Evolutionary conservation across 2,329 filamentous ascomycete species (phyloP).

Genomic region (Aspergillus puulaauensis): DNA sequence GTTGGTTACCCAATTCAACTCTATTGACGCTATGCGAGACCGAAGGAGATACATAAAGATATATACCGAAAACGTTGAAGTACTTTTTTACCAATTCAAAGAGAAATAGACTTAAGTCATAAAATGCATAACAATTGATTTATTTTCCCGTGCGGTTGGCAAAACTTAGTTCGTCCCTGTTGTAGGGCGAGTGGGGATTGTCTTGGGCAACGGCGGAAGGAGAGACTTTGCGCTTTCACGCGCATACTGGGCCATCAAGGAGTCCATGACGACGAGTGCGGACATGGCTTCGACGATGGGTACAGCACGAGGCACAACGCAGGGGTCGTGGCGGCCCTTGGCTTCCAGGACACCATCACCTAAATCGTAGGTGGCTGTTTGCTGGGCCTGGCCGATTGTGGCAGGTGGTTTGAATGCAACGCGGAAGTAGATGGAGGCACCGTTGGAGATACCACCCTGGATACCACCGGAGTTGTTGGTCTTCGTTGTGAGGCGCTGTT

Average conservation of each 20-base stretch:
- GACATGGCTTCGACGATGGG: slow-evolving; percentile 79
- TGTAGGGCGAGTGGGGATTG: slow-evolving; percentile 35
- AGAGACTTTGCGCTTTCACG: slow-evolving; percentile 50
- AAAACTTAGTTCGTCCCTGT: slow-evolving; percentile 6
- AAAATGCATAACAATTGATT: slow-evolving; percentile 1
- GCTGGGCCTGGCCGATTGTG: slow-evolving; percentile 87
- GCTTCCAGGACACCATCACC: slow-evolving; percentile 76
- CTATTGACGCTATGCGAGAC: slow-evolving; percentile 5
- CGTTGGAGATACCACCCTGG: slow-evolving; percentile 93
- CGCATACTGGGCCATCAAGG: slow-evolving; percentile 77
- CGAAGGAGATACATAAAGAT: background rate
- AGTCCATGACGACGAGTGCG: slow-evolving; percentile 81
- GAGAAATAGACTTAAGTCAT: background rate
- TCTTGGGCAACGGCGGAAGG: slow-evolving; percentile 43
- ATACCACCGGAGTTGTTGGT: slow-evolving; percentile 96
- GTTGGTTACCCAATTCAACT: background rate
- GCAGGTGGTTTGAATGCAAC: slow-evolving; percentile 94
- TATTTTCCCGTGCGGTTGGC: background rate
- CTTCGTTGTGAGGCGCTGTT: slow-evolving; percentile 71
- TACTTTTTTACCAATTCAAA: background rate
- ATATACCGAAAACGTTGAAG: background rate
- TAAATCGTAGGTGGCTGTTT: slow-evolving; percentile 76
- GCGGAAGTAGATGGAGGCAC: slow-evolving; percentile 89
- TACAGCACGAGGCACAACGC: slow-evolving; percentile 83
- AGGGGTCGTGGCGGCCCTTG: slow-evolving; percentile 93